A percentile compares a stretch with the other conserved stretches of the same genome.
phyloP scores from a whole-genome alignment of 805 yeast genomes.

The Lachancea lanzarotensis region DNA sequence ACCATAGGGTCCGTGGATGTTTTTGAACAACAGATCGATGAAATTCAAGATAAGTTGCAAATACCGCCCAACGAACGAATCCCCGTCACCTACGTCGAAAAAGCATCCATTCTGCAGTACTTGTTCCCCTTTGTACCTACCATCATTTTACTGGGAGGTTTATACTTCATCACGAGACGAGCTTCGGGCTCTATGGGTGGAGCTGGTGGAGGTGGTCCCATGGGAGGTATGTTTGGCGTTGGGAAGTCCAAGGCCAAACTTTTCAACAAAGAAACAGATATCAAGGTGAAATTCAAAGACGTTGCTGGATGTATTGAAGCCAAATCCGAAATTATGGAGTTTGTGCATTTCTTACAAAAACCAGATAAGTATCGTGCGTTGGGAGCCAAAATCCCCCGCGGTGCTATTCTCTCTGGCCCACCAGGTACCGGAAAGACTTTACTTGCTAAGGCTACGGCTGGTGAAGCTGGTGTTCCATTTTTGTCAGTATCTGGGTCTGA shows the following conservation, averaged over 20 bases:
- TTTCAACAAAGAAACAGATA: conserved; percentile 87
- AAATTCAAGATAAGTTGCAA: conserved; percentile 60
- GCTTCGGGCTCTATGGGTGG: conserved; percentile 31
- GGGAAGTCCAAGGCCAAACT: conserved; percentile 88
- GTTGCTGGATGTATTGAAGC: conserved; percentile 98
- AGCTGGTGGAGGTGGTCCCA: conserved; percentile 36
- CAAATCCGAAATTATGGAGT: conserved; percentile 95
- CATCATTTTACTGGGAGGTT: conserved; percentile 71
- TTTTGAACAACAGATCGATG: conserved; percentile 76
- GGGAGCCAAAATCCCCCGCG: conserved; percentile 97
- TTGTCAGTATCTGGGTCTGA: conserved; percentile 95
- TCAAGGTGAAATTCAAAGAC: conserved; percentile 82
- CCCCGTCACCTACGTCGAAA: conserved; percentile 70
- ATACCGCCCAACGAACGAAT: conserved; percentile 65
- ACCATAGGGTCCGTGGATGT: conserved; percentile 83
- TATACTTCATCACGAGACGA: conserved; percentile 37
- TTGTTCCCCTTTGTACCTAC: conserved; percentile 76
- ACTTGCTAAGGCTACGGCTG: conserved; percentile 97
- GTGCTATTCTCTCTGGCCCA: conserved; percentile 95
- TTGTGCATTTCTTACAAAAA: conserved; percentile 85
- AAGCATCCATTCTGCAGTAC: conserved; percentile 56
- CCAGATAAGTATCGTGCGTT: conserved; percentile 85
- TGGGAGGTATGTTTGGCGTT: conserved; percentile 80
- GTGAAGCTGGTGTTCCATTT: conserved; percentile 98
- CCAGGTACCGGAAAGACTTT: conserved; percentile 99